phyloP scores from a whole-genome alignment of 1,139 yeast species.

The Hyphopichia wangnamkhiaoensis region DNA sequence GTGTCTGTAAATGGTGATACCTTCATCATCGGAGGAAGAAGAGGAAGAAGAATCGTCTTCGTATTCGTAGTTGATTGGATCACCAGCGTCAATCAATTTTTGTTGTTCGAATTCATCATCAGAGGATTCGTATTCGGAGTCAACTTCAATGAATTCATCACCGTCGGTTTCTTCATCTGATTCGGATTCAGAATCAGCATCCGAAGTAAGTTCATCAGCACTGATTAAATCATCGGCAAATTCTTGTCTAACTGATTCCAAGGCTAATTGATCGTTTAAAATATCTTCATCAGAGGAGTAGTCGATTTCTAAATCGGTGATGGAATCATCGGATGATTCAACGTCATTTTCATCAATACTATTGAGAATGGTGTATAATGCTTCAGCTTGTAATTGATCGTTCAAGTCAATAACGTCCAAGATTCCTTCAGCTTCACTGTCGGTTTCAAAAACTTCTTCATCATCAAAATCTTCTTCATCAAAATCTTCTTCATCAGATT shows the following conservation, averaged over 20 bases:
- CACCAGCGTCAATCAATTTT: constrained; percentile 18
- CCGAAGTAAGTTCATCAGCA: constrained; percentile 28
- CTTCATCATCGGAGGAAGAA: constrained; percentile 39
- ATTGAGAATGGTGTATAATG: constrained; percentile 17
- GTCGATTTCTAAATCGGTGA: constrained; percentile 28
- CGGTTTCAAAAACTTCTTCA: constrained; percentile 15
- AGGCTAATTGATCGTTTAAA: constrained; percentile 34
- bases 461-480: constrained; percentile 12
- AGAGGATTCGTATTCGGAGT: constrained; percentile 21
- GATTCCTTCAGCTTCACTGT: constrained; percentile 32
- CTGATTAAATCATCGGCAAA: constrained; percentile 40
- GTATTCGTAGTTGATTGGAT: constrained; percentile 22
- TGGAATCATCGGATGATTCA: constrained; percentile 9
- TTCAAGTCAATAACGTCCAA: constrained; percentile 37
- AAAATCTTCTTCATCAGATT: constrained; percentile 15
- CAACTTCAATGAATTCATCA: constrained; percentile 37
- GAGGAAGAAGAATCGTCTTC: constrained; percentile 20
- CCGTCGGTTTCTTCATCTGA: constrained; percentile 11
- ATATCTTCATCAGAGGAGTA: constrained; percentile 36
- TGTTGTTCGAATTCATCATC: constrained; percentile 11
- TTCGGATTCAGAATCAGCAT: constrained; percentile 23
- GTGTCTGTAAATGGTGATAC: constrained; percentile 46
- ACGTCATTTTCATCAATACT: background rate
- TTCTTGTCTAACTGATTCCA: constrained; percentile 43
- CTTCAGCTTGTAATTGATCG: constrained; percentile 38